These are phyloP conservation scores for Lachancea thermotolerans DNA, from an alignment of 805 yeast genomes.

Conservation along the genomic window DNA sequence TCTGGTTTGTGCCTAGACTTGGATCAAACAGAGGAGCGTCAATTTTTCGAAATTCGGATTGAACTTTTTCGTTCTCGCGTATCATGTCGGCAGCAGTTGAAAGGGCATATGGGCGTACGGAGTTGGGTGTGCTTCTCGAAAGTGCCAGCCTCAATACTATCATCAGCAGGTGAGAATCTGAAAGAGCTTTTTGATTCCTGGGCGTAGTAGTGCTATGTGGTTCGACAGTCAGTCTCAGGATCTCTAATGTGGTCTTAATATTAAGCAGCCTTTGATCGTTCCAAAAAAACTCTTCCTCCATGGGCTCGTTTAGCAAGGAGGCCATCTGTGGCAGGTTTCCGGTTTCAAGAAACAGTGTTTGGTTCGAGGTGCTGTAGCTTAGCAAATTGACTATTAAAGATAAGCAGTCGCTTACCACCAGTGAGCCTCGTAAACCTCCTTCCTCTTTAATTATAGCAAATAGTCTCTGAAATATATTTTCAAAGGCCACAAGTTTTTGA, in stretches of 20 bases:
- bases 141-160: conserved; percentile 66
- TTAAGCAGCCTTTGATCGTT: conserved; percentile 68
- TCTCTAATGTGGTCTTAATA: conserved; percentile 59
- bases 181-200: conserved; percentile 54
- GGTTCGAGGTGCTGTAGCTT: conserved; percentile 82
- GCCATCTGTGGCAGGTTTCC: conserved; percentile 66
- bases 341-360: conserved; percentile 79
- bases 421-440: conserved; percentile 83
- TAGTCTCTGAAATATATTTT: conserved; percentile 77
- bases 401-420: conserved; percentile 87
- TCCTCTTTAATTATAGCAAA: conserved; percentile 78
- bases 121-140: conserved; percentile 53
- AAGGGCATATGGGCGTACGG: conserved; percentile 61
- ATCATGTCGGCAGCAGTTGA: conserved; percentile 74
- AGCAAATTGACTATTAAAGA: conserved; percentile 66
- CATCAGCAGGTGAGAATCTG: conserved; percentile 56
- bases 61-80: conserved; percentile 57
- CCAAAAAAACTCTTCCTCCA: conserved; percentile 54
- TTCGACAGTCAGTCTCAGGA: conserved; percentile 62
- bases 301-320: conserved; percentile 54
- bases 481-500: conserved; percentile 91
- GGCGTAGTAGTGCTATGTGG: conserved; percentile 64
- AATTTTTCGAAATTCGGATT: conserved; percentile 63
- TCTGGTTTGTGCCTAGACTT: conserved; percentile 36
- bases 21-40: conserved; percentile 94